Evolutionary conservation across 495 filamentous ascomycete genomes (phyloP).

Genomic region (Aspergillus saccharolyticus): DNA sequence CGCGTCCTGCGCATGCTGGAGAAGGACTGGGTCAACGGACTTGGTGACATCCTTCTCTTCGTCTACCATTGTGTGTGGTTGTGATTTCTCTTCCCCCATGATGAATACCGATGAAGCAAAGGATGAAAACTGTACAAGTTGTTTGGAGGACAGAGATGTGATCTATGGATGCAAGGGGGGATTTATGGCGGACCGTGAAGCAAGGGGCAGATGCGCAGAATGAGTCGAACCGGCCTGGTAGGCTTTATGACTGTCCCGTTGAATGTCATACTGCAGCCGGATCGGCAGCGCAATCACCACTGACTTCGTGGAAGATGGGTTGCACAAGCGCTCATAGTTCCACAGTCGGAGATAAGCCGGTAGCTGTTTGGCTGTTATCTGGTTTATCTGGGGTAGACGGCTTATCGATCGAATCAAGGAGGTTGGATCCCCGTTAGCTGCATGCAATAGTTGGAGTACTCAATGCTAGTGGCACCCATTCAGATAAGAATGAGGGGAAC

Average conservation of each 20-base stretch:
- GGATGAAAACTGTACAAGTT: background rate
- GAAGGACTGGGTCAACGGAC: constrained; percentile 31
- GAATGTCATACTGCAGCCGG: background rate
- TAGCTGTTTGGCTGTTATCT: background rate
- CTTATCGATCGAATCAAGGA: background rate
- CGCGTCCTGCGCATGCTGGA: constrained; percentile 53
- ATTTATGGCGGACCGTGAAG: background rate
- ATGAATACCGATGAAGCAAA: background rate
- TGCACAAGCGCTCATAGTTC: background rate
- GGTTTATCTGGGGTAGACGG: background rate
- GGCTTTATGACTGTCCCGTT: background rate
- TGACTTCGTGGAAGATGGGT: background rate
- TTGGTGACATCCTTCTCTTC: constrained; percentile 19
- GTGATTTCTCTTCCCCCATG: constrained; percentile 24
- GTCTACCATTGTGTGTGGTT: constrained; percentile 21
- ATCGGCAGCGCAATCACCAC: background rate
- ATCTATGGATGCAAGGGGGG: background rate
- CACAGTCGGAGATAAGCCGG: background rate
- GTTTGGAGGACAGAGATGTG: constrained; percentile 3
- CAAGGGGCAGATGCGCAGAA: background rate
- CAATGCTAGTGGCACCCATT: background rate
- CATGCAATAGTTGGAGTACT: background rate
- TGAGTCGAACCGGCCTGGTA: background rate
- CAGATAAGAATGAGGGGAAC: background rate
- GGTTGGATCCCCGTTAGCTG: background rate